Evolutionary conservation across 306 rosid genomes (phyloP).

Genomic region (Prunus mume): DNA sequence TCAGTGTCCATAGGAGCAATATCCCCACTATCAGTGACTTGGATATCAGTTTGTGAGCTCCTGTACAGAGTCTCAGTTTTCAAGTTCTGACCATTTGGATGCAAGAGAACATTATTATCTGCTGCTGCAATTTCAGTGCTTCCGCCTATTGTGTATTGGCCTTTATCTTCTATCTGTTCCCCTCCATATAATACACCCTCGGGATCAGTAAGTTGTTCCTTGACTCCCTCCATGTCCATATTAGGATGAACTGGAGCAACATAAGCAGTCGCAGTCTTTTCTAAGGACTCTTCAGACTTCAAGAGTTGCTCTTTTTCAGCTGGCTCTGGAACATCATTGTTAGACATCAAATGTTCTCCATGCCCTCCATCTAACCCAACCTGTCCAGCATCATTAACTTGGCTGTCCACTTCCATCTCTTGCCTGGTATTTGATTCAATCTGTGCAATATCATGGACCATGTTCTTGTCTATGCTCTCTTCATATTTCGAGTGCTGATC

Average conservation of each 20-base stretch:
- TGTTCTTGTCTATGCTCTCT: slow-evolving; percentile 14
- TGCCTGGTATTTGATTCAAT: slow-evolving; percentile 17
- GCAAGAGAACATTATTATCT: too few species aligned
- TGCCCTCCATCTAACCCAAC: slow-evolving; percentile 1
- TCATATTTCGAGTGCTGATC: slow-evolving; percentile 16
- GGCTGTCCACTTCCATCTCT: slow-evolving; percentile 28
- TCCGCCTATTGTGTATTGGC: too few species aligned
- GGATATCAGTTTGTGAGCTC: slow-evolving; percentile 17
- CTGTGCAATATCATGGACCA: not conserved
- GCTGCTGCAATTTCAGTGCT: too few species aligned
- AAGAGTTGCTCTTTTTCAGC: slow-evolving; percentile 7
- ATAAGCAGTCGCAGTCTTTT: slow-evolving; percentile 16
- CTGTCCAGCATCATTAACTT: slow-evolving; percentile 19
- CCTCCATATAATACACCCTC: slow-evolving; percentile 11
- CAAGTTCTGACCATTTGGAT: too few species aligned
- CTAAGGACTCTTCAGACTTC: slow-evolving; percentile 15
- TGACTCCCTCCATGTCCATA: slow-evolving; percentile 27
- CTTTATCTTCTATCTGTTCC: slow-evolving; percentile 20
- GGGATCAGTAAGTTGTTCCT: slow-evolving; percentile 12
- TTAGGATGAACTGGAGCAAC: slow-evolving; percentile 15
- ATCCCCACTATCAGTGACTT: slow-evolving; percentile 13
- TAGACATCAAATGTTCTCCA: not conserved
- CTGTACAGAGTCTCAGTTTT: not conserved
- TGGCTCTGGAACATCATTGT: slow-evolving; percentile 13
- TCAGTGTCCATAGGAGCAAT: slow-evolving; percentile 26